phyloP scores from a whole-genome alignment of 345 rosid genomes.

The Eucalyptus coolabah region DNA sequence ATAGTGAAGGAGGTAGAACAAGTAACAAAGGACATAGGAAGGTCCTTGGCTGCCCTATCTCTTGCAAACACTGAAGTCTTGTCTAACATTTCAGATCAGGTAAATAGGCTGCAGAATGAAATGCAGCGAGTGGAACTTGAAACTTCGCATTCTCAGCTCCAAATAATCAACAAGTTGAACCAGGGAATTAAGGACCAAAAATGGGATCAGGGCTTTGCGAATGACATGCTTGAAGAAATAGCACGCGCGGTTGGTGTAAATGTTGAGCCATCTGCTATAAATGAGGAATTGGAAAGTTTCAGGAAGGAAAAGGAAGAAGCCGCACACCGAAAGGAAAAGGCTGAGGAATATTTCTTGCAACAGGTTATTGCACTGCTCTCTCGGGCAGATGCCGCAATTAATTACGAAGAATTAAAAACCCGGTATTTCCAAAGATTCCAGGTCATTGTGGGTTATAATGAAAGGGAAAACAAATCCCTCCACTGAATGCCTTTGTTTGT shows the following conservation, averaged over 20 bases:
- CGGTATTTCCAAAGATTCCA: conserved; percentile 38
- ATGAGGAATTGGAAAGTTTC: conserved; percentile 53
- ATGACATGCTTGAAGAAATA: conserved; percentile 52
- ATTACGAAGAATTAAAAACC: conserved; percentile 32
- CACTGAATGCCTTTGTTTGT: conserved; percentile 42
- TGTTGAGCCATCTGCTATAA: conserved; percentile 58
- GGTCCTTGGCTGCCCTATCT: conserved; percentile 43
- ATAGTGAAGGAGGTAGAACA: conserved; percentile 52
- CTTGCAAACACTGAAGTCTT: conserved; percentile 45
- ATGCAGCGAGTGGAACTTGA: conserved; percentile 58
- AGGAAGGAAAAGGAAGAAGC: conserved; percentile 60
- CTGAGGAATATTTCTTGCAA: conserved; percentile 50
- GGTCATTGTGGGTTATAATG: conserved; percentile 32
- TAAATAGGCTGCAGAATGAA: conserved; percentile 49
- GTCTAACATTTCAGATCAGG: conserved; percentile 40
- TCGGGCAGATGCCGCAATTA: conserved; percentile 63
- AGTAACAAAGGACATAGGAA: conserved; percentile 57
- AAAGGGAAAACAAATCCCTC: conserved; percentile 28
- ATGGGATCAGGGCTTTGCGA: conserved; percentile 52
- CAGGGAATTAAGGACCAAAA: conserved; percentile 52
- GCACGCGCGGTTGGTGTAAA: conserved; percentile 60
- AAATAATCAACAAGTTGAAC: conserved; percentile 40
- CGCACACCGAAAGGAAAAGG: conserved; percentile 42
- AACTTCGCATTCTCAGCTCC: conserved; percentile 43
- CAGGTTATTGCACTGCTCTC: conserved; percentile 71